Base-by-base conservation (phyloP, 495 filamentous ascomycete species). In the Hypoxylon rickii region DNA sequence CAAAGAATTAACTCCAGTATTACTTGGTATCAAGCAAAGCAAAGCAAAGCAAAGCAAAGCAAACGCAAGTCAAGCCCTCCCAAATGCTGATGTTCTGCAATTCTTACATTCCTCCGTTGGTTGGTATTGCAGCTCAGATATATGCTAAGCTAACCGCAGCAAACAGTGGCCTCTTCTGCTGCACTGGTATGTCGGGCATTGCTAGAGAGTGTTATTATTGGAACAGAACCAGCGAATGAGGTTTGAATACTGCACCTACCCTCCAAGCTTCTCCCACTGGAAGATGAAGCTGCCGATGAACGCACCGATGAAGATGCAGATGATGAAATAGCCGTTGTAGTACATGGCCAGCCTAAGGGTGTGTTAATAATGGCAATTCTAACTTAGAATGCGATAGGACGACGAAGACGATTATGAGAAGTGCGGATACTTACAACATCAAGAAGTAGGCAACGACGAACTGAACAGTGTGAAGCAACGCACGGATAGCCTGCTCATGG, bases 391-490 rank as follows among this genome's bases (percentile, higher is more conserved):
- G 24, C 10, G 24, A 29, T 4, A 29, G 10, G 10, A 29, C 24
- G 24, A 10, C 10, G 24, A 4, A 29, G 10, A 29, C 10, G 10
- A 10, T 29, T 4, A 4, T 4, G 21, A 3, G 7, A 13, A 19
- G 16, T 8, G 76, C 16, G 11, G 13, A 19, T 6, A 58, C 55
- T 2, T 47, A 58, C 61, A 89, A 65, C 85, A 89, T 88, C 47
- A 88, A 64, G 54, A 89, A 79, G 66, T 88, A 90, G n/a, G 85
- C 85, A n/a, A 87, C 81, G 0, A 80, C 83, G 63, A 89, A 88
- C 60, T 88, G 85, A 13, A 80, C 11, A 77, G 81, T 84, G 63
- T 89, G 83, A 20, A 90, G 51, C 34, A 79, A 31, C 0, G 86
- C 80, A 3, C 87, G 79, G 11, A 86, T 58, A 4, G 73, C 62